phyloP scores from a whole-genome alignment of 306 rosid species.

The Dryas alaskensis region DNA sequence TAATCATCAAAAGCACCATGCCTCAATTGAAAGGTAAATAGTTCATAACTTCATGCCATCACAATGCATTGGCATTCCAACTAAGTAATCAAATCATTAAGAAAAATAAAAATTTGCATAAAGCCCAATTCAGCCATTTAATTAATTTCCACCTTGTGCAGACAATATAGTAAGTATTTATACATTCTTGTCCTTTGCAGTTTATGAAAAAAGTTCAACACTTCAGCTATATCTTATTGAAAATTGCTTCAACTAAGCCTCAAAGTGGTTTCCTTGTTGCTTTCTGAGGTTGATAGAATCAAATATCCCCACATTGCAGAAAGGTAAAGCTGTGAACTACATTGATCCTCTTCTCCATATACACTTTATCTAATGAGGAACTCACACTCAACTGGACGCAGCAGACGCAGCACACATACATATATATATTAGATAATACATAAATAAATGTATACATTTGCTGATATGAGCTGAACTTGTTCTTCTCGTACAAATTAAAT shows the following conservation, averaged over 20 bases:
- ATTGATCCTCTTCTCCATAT: slow-evolving; percentile 21
- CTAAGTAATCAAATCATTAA: not conserved
- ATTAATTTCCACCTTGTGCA: not conserved
- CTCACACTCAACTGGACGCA: slow-evolving; percentile 15
- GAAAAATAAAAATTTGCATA: not conserved
- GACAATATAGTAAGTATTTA: not conserved
- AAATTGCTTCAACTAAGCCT: not conserved
- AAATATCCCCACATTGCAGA: too few species aligned
- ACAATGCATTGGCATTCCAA: not conserved
- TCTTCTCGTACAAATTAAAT: not conserved
- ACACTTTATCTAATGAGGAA: not conserved
- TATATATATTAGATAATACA: not conserved
- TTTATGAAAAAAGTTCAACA: not conserved
- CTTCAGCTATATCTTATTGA: not conserved
- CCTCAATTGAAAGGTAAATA: not conserved
- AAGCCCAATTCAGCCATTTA: not conserved
- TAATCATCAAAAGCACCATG: slow-evolving; percentile 13
- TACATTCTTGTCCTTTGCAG: not conserved
- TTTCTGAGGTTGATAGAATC: not conserved
- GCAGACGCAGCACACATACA: not conserved
- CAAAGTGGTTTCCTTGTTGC: not conserved
- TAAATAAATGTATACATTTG: not conserved
- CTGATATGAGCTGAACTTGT: not conserved
- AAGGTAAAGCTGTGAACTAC: not conserved
- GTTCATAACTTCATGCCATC: slow-evolving; percentile 11